These are phyloP conservation scores for Lichina pygmaea DNA, from an alignment of 495 filamentous ascomycete species.

Conservation along the genomic window DNA sequence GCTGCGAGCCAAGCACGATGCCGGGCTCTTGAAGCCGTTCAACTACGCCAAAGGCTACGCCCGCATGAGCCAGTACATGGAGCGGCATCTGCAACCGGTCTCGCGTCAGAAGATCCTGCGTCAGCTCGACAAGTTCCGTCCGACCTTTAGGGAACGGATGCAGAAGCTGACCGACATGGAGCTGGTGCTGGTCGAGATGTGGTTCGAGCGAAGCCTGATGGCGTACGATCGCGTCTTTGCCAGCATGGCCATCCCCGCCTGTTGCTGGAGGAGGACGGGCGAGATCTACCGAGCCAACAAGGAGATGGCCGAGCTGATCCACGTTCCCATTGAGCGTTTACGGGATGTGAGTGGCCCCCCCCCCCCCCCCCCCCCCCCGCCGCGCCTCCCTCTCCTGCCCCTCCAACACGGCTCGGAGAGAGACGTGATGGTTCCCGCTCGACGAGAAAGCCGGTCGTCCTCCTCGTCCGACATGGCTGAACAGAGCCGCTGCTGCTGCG, in stretches of 20 bases:
- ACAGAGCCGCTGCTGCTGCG: background rate
- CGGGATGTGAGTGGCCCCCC: constrained; percentile 42
- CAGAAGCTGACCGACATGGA: constrained; percentile 76
- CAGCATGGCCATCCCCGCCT: constrained; percentile 94
- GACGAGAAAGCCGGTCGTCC: background rate
- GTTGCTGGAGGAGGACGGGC: constrained; percentile 88
- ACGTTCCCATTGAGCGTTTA: constrained; percentile 71
- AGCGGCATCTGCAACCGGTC: constrained; percentile 46
- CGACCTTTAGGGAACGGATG: constrained; percentile 87
- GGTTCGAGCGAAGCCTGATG: constrained; percentile 86
- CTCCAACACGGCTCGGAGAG: background rate
- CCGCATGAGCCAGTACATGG: constrained; percentile 68
- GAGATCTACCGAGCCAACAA: constrained; percentile 97
- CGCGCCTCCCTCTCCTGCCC: background rate
- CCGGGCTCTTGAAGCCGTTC: constrained; percentile 81
- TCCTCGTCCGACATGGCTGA: background rate
- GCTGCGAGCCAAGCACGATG: constrained; percentile 82
- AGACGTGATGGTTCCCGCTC: background rate
- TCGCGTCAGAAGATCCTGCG: constrained; percentile 72
- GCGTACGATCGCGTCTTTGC: constrained; percentile 97
- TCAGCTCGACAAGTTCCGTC: constrained; percentile 76
- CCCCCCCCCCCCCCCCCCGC: background rate
- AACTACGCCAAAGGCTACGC: constrained; percentile 96
- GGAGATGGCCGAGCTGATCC: constrained; percentile 93
- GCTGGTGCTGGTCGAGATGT: constrained; percentile 86